phyloP scores from a whole-genome alignment of 2,329 filamentous ascomycete species.

The Phialocephala sp. region DNA sequence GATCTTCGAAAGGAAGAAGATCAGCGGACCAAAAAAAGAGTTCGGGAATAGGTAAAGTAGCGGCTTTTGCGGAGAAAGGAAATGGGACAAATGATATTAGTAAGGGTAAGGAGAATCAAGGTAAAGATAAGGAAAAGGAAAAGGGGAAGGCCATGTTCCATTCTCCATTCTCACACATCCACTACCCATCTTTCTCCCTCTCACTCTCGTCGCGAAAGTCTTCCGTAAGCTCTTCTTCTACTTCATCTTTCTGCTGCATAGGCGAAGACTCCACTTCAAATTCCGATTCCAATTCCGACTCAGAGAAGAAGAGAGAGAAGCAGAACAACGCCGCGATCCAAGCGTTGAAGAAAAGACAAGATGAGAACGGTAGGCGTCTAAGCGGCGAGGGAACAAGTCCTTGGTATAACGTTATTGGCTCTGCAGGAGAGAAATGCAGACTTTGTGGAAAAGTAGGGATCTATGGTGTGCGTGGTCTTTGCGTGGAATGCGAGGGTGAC shows the following conservation, averaged over 20 bases:
- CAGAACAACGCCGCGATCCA: not conserved
- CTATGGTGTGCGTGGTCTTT: conserved; percentile 4
- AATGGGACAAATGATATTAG: no score
- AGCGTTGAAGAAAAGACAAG: not conserved
- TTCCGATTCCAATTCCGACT: no score
- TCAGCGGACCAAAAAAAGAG: not conserved
- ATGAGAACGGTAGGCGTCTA: not conserved
- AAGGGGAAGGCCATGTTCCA: conserved; percentile 5
- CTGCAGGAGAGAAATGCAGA: not conserved
- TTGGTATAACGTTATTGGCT: not conserved
- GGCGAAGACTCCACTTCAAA: no score
- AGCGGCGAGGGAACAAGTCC: not conserved
- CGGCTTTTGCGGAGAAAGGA: not conserved
- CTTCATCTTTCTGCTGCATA: conserved; percentile 1
- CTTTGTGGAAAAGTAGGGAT: not conserved
- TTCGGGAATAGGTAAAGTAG: not conserved
- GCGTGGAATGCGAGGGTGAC: conserved; percentile 24
- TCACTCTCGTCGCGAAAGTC: not conserved
- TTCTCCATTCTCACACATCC: not conserved
- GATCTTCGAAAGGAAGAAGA: not conserved
- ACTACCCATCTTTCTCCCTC: not conserved
- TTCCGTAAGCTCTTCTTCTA: not conserved
- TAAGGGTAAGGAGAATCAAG: no score
- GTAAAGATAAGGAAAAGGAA: no score
- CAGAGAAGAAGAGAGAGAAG: not conserved